phyloP scores from a whole-genome alignment of 768 basidiomycete species.

The Galerina sulciceps region DNA sequence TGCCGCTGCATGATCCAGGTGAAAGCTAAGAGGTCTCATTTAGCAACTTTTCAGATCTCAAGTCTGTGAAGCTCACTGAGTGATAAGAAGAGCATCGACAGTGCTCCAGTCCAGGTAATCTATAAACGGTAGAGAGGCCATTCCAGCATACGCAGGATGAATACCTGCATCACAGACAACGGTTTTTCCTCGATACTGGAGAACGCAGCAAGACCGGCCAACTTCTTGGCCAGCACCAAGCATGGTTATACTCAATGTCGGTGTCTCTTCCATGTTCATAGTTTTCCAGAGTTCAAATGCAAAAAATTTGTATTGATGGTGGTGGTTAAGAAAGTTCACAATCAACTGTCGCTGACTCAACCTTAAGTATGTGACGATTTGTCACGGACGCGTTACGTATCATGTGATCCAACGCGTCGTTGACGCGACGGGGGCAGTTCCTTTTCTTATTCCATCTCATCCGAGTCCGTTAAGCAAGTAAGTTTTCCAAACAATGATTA shows the following conservation, averaged over 20 bases:
- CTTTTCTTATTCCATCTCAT: too few relatives aligned
- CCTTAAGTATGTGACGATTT: neutral
- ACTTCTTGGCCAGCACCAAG: conserved; percentile 98
- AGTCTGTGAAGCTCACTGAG: conserved; percentile 68
- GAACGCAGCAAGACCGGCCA: conserved; percentile 94
- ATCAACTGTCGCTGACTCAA: neutral
- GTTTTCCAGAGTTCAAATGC: too few relatives aligned
- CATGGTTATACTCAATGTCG: conserved; percentile 84
- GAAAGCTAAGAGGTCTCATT: conserved; percentile 64
- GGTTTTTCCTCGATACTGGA: conserved; percentile 92
- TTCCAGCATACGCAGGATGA: conserved; percentile 94
- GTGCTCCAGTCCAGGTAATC: conserved; percentile 99
- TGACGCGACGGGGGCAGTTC: neutral
- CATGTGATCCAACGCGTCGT: conserved; percentile 6
- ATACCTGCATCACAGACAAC: conserved; percentile 97
- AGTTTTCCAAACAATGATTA: too few relatives aligned
- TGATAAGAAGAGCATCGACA: conserved; percentile 95
- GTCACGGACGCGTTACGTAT: neutral
- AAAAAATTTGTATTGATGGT: too few relatives aligned
- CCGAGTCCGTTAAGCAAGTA: too few relatives aligned
- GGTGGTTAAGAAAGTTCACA: too few relatives aligned
- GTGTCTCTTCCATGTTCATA: conserved; percentile 57
- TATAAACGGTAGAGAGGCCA: conserved; percentile 94
- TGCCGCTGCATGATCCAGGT: conserved; percentile 96
- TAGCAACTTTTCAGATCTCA: neutral